Evolutionary conservation across 2,329 filamentous ascomycete species (phyloP), one percentile per base, ranked within the genome.

Genomic region (Alternaria sp.): DNA sequence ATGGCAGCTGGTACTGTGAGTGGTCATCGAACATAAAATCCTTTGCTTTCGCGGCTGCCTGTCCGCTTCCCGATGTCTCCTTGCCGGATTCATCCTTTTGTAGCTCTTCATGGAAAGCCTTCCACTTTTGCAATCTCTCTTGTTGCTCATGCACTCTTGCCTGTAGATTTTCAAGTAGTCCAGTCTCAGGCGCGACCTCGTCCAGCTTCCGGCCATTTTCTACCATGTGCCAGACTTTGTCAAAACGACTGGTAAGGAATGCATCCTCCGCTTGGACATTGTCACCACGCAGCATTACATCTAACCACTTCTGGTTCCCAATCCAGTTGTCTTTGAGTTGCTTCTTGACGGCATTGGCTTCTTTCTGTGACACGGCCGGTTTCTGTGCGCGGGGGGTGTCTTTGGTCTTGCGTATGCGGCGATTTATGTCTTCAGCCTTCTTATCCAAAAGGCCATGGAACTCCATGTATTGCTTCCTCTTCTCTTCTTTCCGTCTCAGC

Each of bases 321-420:
- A 91, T 83, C 93, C 93, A 97, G 66, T 93, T 92, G 62, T 89
- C 88, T 36, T 85, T 84, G 30, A 93, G 80, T 3, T 85, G 83
- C 42, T 85, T 86, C 67, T 89, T 84, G 57, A 92, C 64, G 5
- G 69, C 66, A 1, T 70, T 71, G 2, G 71, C 70, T 67, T 67
- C 75, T 61, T 67, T 73, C 44, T 71, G 66, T 3, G 69, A 58
- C 7, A 75, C 48, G 81, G 80, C 59, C 5, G 73, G 67, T 32
- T 64, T 69, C 38, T 61, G 64, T 3, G 70, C 65, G 32, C 62
- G 59, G 14, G 71, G 71, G 3, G 71, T 73, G 4, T 70, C 72
- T 38, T 67, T 69, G 36, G 65, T 74, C 57, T 70, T 65, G 61
- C 88, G 85, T 41, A 83, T 83, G 51, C 88, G 83, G 24, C 81